These are phyloP conservation scores for Xylona heveae DNA, from an alignment of 495 filamentous ascomycete species.

Conservation along the genomic window DNA sequence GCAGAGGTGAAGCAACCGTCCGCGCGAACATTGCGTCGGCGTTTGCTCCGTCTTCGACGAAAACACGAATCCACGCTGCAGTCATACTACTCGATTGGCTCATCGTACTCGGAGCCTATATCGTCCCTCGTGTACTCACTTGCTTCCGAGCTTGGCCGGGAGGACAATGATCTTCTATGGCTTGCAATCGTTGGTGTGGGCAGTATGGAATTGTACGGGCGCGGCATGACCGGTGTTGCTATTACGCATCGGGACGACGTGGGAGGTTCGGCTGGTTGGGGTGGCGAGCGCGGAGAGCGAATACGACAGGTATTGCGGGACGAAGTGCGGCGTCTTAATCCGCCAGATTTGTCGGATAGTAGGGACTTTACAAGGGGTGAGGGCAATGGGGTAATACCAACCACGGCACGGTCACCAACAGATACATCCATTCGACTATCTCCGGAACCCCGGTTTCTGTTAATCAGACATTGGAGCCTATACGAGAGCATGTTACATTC, in stretches of 20 bases:
- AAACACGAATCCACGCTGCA: slow-evolving; percentile 55
- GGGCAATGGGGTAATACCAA: slow-evolving; percentile 59
- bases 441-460: slow-evolving; percentile 81
- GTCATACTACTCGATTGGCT: slow-evolving; percentile 65
- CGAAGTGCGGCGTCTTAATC: slow-evolving; percentile 87
- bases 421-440: slow-evolving; percentile 85
- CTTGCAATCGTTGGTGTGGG: slow-evolving; percentile 80
- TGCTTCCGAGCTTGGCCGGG: slow-evolving; percentile 81
- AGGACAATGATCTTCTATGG: slow-evolving; percentile 95
- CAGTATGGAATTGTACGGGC: slow-evolving; percentile 78
- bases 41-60: slow-evolving; percentile 47
- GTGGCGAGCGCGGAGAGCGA: slow-evolving; percentile 59
- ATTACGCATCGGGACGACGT: slow-evolving; percentile 30
- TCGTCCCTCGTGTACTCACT: slow-evolving; percentile 85
- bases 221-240: slow-evolving; percentile 57
- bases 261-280: slow-evolving; percentile 42
- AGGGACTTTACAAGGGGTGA: slow-evolving; percentile 30
- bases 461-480: slow-evolving; percentile 89
- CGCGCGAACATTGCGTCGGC: slow-evolving; percentile 42
- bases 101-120: slow-evolving; percentile 86
- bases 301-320: slow-evolving; percentile 73
- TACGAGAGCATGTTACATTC: slow-evolving; percentile 98
- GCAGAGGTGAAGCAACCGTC: slow-evolving; percentile 42
- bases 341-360: slow-evolving; percentile 42
- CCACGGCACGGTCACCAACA: slow-evolving; percentile 67